phyloP scores from a whole-genome alignment of 2,329 filamentous ascomycete genomes.

The Hymenotorrendiella dingleyae region DNA sequence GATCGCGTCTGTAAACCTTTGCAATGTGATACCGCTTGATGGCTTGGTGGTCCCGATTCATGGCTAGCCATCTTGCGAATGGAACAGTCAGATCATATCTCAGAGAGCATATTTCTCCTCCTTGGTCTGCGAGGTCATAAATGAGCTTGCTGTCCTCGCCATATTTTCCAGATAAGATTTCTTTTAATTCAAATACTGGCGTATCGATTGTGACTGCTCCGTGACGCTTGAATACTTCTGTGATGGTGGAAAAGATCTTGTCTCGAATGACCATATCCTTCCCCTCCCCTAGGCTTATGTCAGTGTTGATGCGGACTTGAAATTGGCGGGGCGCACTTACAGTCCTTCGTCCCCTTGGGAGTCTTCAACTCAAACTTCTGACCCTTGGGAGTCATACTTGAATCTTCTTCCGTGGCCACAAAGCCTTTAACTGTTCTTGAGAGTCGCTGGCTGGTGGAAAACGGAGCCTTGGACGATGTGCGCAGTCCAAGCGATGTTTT shows the following conservation, averaged over 20 bases:
- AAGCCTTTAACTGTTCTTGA: slow-evolving; percentile 15
- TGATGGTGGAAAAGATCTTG: slow-evolving; percentile 71
- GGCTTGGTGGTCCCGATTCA: slow-evolving; percentile 71
- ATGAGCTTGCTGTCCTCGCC: slow-evolving; percentile 90
- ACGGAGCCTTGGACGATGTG: slow-evolving; percentile 8
- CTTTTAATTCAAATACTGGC: slow-evolving; percentile 77
- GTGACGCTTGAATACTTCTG: slow-evolving; percentile 76
- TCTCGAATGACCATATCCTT: slow-evolving; percentile 75
- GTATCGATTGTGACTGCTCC: slow-evolving; percentile 76
- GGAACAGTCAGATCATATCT: slow-evolving; percentile 86
- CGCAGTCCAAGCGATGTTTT: slow-evolving; percentile 6
- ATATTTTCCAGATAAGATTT: slow-evolving; percentile 85
- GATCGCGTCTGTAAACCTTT: slow-evolving; percentile 80
- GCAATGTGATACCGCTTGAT: slow-evolving; percentile 96
- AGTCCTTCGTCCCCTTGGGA: slow-evolving; percentile 88
- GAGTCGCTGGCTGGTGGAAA: slow-evolving; percentile 17
- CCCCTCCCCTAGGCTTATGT: slow-evolving; percentile 50
- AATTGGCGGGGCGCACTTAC: slow-evolving; percentile 33
- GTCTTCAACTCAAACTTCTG: slow-evolving; percentile 70
- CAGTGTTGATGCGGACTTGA: slow-evolving; percentile 7
- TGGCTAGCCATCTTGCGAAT: slow-evolving; percentile 87
- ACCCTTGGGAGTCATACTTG: slow-evolving; percentile 33
- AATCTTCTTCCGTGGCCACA: slow-evolving; percentile 14
- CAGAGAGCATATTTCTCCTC: slow-evolving; percentile 77
- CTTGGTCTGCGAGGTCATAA: slow-evolving; percentile 83